Percentiles rank a stretch among this genome's conserved stretches.
phyloP scores from a whole-genome alignment of 176 grass and related monocot genomes.

The Triticum dicoccoides region DNA sequence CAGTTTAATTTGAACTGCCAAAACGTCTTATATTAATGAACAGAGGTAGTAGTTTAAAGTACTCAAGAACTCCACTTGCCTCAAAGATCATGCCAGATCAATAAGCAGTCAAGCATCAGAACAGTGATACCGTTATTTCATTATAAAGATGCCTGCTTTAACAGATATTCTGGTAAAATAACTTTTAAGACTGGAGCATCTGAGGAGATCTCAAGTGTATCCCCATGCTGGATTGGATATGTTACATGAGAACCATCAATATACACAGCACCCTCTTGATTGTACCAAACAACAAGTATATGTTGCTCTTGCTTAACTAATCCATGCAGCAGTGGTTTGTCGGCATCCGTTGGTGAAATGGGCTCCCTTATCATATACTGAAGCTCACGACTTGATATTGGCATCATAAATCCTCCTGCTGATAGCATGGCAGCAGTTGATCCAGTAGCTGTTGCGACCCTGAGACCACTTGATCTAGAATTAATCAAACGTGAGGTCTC shows the following conservation, averaged over 20 bases:
- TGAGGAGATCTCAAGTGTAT: slow-evolving; percentile 68
- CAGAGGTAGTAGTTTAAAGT: not conserved
- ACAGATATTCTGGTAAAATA: slow-evolving; percentile 64
- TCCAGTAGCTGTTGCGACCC: slow-evolving; percentile 81
- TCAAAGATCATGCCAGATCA: slow-evolving; percentile 19
- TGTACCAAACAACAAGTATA: slow-evolving; percentile 68
- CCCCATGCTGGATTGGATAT: slow-evolving; percentile 69
- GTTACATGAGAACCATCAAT: slow-evolving; percentile 79
- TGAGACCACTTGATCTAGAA: slow-evolving; percentile 85
- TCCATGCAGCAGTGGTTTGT: slow-evolving; percentile 59
- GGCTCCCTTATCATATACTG: slow-evolving; percentile 98
- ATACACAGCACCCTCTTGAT: slow-evolving; percentile 74
- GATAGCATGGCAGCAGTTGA: slow-evolving; percentile 97
- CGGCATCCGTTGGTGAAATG: slow-evolving; percentile 45
- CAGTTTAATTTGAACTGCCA: not conserved
- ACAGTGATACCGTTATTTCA: slow-evolving; percentile 9
- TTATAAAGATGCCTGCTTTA: slow-evolving; percentile 33
- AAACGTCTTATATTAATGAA: too few species aligned
- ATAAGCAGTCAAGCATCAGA: slow-evolving; percentile 12
- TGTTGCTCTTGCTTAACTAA: slow-evolving; percentile 57
- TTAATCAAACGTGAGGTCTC: slow-evolving; percentile 59
- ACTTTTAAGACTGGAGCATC: slow-evolving; percentile 71
- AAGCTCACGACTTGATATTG: slow-evolving; percentile 64
- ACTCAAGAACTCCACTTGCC: slow-evolving; percentile 1
- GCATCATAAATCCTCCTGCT: slow-evolving; percentile 77